Evolutionary conservation across 768 basidiomycete genomes (phyloP).

Genomic region (Calocera cornea): DNA sequence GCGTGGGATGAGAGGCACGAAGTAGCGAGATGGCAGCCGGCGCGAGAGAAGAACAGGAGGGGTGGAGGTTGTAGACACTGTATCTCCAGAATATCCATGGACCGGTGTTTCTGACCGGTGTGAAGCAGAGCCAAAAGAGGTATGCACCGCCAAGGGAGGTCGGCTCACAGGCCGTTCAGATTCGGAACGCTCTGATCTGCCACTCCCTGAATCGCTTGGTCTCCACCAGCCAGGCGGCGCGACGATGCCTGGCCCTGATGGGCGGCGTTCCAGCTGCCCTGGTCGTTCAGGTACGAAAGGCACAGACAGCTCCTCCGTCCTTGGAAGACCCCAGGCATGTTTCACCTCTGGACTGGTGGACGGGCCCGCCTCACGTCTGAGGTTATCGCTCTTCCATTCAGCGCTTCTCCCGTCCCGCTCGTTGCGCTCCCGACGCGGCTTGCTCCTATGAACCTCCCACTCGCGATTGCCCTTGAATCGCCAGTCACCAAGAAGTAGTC

Average conservation of each 20-base stretch:
- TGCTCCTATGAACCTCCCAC: constrained; percentile 2
- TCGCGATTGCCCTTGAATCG: not conserved
- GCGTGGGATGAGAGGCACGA: not conserved
- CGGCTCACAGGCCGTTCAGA: not conserved
- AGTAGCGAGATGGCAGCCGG: not conserved
- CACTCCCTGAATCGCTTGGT: not conserved
- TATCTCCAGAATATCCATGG: not conserved
- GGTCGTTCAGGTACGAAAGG: not conserved
- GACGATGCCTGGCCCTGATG: not conserved
- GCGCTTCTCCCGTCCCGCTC: not conserved
- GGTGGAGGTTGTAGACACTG: not conserved
- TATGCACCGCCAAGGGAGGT: not conserved
- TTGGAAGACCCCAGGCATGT: not conserved
- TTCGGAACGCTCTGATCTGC: not conserved
- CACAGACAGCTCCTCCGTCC: not conserved
- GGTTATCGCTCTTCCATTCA: not conserved
- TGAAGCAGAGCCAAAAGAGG: not conserved
- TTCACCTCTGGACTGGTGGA: not conserved
- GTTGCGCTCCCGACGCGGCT: not conserved
- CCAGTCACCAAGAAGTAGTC: not conserved
- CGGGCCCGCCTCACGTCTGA: not conserved
- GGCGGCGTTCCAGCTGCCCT: not conserved
- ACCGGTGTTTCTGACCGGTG: not conserved
- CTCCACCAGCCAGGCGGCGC: not conserved
- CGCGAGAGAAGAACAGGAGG: not conserved